phyloP scores from a whole-genome alignment of 495 filamentous ascomycete species.

The Penicillium malachiteum region DNA sequence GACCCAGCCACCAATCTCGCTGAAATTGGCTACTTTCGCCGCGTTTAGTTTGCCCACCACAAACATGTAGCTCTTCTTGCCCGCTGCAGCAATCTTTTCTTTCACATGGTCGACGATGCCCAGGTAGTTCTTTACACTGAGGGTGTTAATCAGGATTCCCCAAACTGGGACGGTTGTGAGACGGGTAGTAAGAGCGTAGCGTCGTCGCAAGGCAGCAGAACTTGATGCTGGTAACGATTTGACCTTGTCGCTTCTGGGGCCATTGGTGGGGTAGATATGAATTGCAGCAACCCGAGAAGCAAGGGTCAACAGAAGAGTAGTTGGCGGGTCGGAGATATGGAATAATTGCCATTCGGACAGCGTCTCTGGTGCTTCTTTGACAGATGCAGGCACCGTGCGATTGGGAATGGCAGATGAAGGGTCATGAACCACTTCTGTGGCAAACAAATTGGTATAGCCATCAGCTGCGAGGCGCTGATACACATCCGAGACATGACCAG shows the following conservation, averaged over 20 bases:
- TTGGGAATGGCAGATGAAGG: slow-evolving; percentile 86
- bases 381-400: slow-evolving; percentile 58
- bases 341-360: slow-evolving; percentile 76
- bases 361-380: slow-evolving; percentile 45
- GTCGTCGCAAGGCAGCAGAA: slow-evolving; percentile 66
- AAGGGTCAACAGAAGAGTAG: slow-evolving; percentile 81
- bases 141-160: slow-evolving; percentile 91
- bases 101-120: slow-evolving; percentile 72
- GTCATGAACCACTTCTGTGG: slow-evolving; percentile 71
- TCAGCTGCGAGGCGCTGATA: slow-evolving; percentile 45
- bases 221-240: slow-evolving; percentile 51
- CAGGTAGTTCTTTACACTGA: slow-evolving; percentile 88
- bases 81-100: slow-evolving; percentile 65
- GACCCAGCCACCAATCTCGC: slow-evolving; percentile 93
- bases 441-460: slow-evolving; percentile 70
- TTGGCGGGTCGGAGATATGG: slow-evolving; percentile 84
- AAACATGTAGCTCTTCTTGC: slow-evolving; percentile 93
- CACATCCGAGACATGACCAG: slow-evolving; percentile 62
- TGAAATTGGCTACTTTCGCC: slow-evolving; percentile 94
- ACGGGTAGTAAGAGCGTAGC: slow-evolving; percentile 83
- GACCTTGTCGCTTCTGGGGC: slow-evolving; percentile 28
- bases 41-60: slow-evolving; percentile 96
- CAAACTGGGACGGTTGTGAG: slow-evolving; percentile 79
- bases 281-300: slow-evolving; percentile 76
- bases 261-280: slow-evolving; percentile 70